These are phyloP conservation scores for Pythium utonaiense DNA, from an alignment of 352 stramenopile genomes.

Conservation along the genomic window DNA sequence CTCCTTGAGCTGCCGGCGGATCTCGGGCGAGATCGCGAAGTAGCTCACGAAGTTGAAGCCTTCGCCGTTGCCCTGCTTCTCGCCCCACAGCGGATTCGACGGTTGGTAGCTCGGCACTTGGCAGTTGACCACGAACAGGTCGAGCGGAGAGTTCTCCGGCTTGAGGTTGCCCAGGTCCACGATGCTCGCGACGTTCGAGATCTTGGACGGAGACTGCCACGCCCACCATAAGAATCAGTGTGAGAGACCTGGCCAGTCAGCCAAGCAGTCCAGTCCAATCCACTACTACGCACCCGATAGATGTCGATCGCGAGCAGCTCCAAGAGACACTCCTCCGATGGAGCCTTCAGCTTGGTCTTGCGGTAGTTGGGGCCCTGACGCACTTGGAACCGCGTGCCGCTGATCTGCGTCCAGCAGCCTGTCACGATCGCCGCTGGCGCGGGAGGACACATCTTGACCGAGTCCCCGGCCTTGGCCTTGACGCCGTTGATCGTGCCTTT, in stretches of 20 bases:
- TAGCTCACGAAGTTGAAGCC: conserved; percentile 85
- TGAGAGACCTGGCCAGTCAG: background rate
- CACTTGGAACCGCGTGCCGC: conserved; percentile 75
- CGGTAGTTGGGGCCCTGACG: conserved; percentile 79
- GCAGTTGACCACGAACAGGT: conserved; percentile 82
- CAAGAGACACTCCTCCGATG: conserved; percentile 51
- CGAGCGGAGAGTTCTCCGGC: conserved; percentile 26
- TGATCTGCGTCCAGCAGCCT: conserved; percentile 64
- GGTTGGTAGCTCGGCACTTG: conserved; percentile 82
- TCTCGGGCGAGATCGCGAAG: conserved; percentile 53
- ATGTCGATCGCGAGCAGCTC: conserved; percentile 69
- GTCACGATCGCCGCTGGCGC: conserved; percentile 28
- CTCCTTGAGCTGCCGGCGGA: conserved; percentile 54
- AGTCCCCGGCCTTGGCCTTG: conserved; percentile 48
- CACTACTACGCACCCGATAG: conserved; percentile 39
- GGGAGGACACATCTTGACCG: conserved; percentile 46
- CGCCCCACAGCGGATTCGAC: conserved; percentile 79
- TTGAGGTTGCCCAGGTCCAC: conserved; percentile 54
- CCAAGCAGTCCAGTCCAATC: background rate
- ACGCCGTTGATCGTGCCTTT: conserved; percentile 22
- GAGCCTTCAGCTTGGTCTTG: conserved; percentile 67
- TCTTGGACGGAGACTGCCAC: conserved; percentile 55
- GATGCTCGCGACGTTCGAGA: conserved; percentile 71
- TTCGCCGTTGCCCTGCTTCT: conserved; percentile 65
- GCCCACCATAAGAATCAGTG: background rate